A percentile compares a stretch with the other conserved stretches of the same genome.
phyloP scores from a whole-genome alignment of 2,329 filamentous ascomycete species.

The Tolypocladium pustulatum region DNA sequence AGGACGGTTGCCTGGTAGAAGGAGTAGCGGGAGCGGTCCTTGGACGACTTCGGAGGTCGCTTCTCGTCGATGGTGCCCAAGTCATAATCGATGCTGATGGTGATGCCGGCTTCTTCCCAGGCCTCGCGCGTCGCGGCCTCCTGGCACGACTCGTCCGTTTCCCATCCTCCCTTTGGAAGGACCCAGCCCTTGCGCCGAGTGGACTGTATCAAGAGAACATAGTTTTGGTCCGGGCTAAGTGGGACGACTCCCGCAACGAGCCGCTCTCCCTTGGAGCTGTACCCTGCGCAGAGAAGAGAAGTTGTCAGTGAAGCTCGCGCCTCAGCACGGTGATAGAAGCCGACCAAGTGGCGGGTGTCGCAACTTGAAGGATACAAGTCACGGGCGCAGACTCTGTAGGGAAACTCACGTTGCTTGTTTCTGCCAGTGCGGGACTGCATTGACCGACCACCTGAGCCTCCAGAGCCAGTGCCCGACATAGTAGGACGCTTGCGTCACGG shows the following conservation, averaged over 20 bases:
- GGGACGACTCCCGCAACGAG: conserved; percentile 93
- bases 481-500: conserved; percentile 1
- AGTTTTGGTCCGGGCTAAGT: conserved; percentile 72
- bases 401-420: conserved; percentile 67
- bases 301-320: conserved; percentile 3
- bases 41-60: conserved; percentile 63
- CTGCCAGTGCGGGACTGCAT: conserved; percentile 70
- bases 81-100: conserved; percentile 74
- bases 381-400: neutral
- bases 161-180: conserved; percentile 95
- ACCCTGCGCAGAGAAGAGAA: conserved; percentile 49
- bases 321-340: neutral
- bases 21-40: conserved; percentile 56
- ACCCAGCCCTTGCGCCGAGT: conserved; percentile 90
- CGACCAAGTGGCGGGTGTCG: neutral
- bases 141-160: conserved; percentile 80
- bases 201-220: conserved; percentile 89
- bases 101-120: conserved; percentile 95
- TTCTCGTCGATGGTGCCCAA: conserved; percentile 80
- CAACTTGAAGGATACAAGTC: neutral
- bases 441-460: conserved; percentile 32
- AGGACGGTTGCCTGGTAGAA: conserved; percentile 86
- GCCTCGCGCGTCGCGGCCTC: conserved; percentile 83
- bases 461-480: conserved; percentile 26
- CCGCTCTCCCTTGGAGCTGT: conserved; percentile 83